Base-by-base conservation (phyloP, 2,329 filamentous ascomycete species). In the Aspergillus sergii region DNA sequence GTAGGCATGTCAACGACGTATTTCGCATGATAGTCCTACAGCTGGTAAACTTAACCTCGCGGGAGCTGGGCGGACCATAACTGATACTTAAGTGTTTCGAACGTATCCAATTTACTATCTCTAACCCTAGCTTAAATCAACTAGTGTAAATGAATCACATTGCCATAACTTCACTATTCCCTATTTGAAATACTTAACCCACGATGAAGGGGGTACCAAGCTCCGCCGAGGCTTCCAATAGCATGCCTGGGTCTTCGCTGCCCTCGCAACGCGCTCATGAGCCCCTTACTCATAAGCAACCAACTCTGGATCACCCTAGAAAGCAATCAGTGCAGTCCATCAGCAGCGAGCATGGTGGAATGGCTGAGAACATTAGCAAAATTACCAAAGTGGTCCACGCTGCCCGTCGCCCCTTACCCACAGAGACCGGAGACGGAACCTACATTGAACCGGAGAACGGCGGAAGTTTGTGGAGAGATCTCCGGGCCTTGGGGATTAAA, bases 361-460 rank as follows among this genome's bases (percentile, higher is more conserved):
- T 54, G 19, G 28, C 21, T 19, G 51, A 54, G 5, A 34, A 30
- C n/a, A 83, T 83, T 60, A 74, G 78, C 41, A 75, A 79, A 65
- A 82, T 79, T 72, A 79, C 79, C 26, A 77, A 81, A 66, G 71
- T 83, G 11, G 79, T 84, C 57, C 80, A 83, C 58, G 84, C 86
- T 4, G 86, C 88, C 1, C 82, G 81, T 62, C 80, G 86, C n/a
- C 89, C 90, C 10, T 76, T 90, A 36, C 89, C 90, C 0, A 87
- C 81, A 1, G 83, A 90, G 69, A 84, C 82, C 58, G 88, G 88
- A 28, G 84, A 89, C 71, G 88, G 88, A 23, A 84, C 84, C 3
- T 90, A 88, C 61, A 77, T 83, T 5, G 78, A 78, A 43, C 81
- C 81, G 61, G 78, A 79, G n/a, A 80, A 81, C 67, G 82, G 84